Percentiles rank a stretch among this genome's conserved stretches.
These are phyloP conservation scores for Actinomucor elegans DNA, from an alignment of 371 early-diverging fungal genomes.

Conservation along the genomic window DNA sequence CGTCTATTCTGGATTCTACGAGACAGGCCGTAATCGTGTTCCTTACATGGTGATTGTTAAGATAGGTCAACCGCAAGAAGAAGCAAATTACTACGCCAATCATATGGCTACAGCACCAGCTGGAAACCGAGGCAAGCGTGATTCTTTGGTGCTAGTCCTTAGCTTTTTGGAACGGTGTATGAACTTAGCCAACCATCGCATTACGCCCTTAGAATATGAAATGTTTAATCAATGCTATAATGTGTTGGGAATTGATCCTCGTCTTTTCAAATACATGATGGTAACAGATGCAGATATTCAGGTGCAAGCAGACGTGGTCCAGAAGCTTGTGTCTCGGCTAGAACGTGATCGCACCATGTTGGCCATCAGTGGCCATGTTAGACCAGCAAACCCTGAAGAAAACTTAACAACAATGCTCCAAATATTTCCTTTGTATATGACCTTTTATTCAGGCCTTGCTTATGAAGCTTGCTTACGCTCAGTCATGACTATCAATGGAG, in stretches of 20 bases:
- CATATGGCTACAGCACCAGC: conserved; percentile 15
- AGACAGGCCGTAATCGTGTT: conserved; percentile 47
- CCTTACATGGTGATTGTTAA: conserved; percentile 51
- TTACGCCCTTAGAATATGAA: conserved; percentile 48
- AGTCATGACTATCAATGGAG: conserved; percentile 42
- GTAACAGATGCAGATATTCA: conserved; percentile 47
- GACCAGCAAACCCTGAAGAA: conserved; percentile 50
- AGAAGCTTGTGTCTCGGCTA: conserved; percentile 30
- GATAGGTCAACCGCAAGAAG: conserved; percentile 33
- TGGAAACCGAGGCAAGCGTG: conserved; percentile 51
- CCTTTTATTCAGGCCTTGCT: conserved; percentile 39
- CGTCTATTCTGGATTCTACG: conserved; percentile 48
- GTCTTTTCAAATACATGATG: conserved; percentile 48
- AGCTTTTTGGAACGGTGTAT: conserved; percentile 51
- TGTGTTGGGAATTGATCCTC: conserved; percentile 45
- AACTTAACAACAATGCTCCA: conserved; percentile 51
- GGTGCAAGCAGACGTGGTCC: conserved; percentile 37
- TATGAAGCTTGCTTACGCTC: conserved; percentile 50
- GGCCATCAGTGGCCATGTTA: conserved; percentile 47
- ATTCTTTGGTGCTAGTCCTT: conserved; percentile 38
- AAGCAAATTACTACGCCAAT: background rate
- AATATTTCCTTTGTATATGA: conserved; percentile 42
- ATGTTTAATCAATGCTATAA: conserved; percentile 48
- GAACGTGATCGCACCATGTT: conserved; percentile 39
- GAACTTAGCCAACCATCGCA: conserved; percentile 38